These are phyloP conservation scores for Cylindrotheca closterium DNA, from an alignment of 108 stramenopile genomes.

Conservation along the genomic window DNA sequence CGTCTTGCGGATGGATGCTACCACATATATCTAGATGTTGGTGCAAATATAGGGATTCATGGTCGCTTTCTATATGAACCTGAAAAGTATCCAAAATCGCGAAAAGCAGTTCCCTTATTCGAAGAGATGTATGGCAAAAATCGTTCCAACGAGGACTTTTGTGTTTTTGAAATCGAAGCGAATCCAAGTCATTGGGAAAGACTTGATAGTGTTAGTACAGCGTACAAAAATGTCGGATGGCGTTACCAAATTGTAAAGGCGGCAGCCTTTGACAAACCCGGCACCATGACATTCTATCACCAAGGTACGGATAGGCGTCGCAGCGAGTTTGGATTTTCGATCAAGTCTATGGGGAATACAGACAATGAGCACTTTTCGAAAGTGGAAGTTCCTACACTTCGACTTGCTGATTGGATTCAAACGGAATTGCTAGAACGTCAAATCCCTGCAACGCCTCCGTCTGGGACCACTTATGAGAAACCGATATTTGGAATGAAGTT, in stretches of 20 bases:
- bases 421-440: slow-evolving; percentile 23
- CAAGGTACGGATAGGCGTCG: background rate
- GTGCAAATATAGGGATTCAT: slow-evolving; percentile 35
- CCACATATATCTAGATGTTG: slow-evolving; percentile 38
- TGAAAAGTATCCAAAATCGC: slow-evolving; percentile 18
- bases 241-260: slow-evolving; percentile 21
- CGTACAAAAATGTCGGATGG: slow-evolving; percentile 30
- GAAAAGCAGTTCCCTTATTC: slow-evolving; percentile 16
- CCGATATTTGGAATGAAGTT: slow-evolving; percentile 38
- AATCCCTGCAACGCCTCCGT: slow-evolving; percentile 2
- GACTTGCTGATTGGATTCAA: slow-evolving; percentile 34
- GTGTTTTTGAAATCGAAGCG: slow-evolving; percentile 37
- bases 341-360: slow-evolving; percentile 3
- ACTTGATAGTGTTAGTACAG: slow-evolving; percentile 6
- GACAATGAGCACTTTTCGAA: slow-evolving; percentile 1
- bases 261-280: slow-evolving; percentile 21
- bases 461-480: background rate
- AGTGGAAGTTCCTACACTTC: slow-evolving; percentile 27
- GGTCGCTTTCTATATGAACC: slow-evolving; percentile 39
- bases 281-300: slow-evolving; percentile 33
- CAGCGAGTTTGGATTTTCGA: slow-evolving; percentile 29
- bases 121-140: slow-evolving; percentile 16
- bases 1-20: slow-evolving; percentile 37
- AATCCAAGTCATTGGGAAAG: slow-evolving; percentile 22
- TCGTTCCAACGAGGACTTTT: slow-evolving; percentile 20